phyloP scores from a whole-genome alignment of 116 monocot genomes.

The Dioscorea cayenensis region DNA sequence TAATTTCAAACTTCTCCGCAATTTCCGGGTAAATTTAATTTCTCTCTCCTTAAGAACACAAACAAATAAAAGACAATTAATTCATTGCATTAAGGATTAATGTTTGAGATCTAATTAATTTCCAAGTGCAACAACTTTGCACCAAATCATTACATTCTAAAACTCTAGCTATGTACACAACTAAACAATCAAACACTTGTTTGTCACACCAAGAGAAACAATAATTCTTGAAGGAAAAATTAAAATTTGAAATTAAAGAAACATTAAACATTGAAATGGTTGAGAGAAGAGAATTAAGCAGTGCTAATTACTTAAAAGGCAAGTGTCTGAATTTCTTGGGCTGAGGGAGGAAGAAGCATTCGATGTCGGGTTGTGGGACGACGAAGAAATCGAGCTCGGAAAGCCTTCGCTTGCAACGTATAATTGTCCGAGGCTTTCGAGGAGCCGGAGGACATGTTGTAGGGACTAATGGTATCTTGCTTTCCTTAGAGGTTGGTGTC shows the following conservation, averaged over 20 bases:
- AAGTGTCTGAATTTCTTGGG: neutral
- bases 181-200: neutral
- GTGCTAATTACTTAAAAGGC: neutral
- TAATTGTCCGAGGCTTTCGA: conserved; percentile 9
- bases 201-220: neutral
- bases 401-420: conserved; percentile 15
- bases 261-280: neutral
- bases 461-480: neutral
- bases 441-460: conserved; percentile 29
- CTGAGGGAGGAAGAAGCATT: conserved; percentile 6
- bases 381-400: conserved; percentile 2
- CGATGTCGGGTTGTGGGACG: conserved; percentile 8
- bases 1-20: too few species aligned
- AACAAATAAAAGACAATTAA: too few species aligned
- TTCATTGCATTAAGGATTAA: too few species aligned
- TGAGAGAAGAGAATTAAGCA: too few species aligned
- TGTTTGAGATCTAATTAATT: too few species aligned
- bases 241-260: neutral
- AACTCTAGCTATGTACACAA: neutral
- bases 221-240: too few species aligned
- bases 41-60: too few species aligned
- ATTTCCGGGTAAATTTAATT: too few species aligned
- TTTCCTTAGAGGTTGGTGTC: conserved; percentile 19
- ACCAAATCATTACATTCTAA: conserved; percentile 2
- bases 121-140: neutral